A percentile compares a stretch with the other conserved stretches of the same genome.
phyloP scores from a whole-genome alignment of 441 rosid species.

The Kokia cookei region DNA sequence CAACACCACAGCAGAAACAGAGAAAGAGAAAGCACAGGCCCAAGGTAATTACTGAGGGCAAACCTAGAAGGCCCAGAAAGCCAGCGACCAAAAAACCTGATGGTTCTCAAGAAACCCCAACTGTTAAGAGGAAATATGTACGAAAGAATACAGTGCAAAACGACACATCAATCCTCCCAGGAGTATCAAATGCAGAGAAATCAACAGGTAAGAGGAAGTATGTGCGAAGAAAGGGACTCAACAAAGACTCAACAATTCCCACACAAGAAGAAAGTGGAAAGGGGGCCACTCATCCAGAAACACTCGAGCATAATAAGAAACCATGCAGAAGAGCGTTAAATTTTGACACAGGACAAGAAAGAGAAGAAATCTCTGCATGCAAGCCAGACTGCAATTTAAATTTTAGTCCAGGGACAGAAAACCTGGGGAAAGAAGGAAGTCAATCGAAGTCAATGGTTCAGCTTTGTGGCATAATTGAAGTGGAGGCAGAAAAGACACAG shows the following conservation, averaged over 20 bases:
- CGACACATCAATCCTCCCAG: conserved; percentile 19
- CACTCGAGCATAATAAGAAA: conserved; percentile 26
- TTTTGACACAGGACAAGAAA: conserved; percentile 27
- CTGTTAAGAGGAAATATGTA: conserved; percentile 44
- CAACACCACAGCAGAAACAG: conserved; percentile 61
- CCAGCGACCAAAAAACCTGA: conserved; percentile 16
- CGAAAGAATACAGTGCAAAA: conserved; percentile 27
- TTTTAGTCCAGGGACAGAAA: conserved; percentile 22
- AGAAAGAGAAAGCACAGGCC: conserved; percentile 86
- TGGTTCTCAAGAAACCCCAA: conserved; percentile 27
- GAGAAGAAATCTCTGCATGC: conserved; percentile 16
- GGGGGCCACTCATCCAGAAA: conserved; percentile 20
- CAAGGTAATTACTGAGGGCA: conserved; percentile 63
- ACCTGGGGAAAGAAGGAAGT: conserved; percentile 5
- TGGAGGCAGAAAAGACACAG: conserved; percentile 23
- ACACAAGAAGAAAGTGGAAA: conserved; percentile 20
- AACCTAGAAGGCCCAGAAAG: conserved; percentile 38
- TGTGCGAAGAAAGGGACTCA: conserved; percentile 34
- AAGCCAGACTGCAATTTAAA: conserved; percentile 8
- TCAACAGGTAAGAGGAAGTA: conserved; percentile 41
- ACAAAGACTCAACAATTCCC: conserved; percentile 19
- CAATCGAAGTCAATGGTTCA: conserved; percentile 24
- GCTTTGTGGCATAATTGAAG: conserved; percentile 29
- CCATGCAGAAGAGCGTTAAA: conserved; percentile 46
- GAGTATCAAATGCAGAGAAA: conserved; percentile 21